These are phyloP conservation scores for Thozetella sp. DNA, from an alignment of 495 filamentous ascomycete genomes.

Conservation along the genomic window DNA sequence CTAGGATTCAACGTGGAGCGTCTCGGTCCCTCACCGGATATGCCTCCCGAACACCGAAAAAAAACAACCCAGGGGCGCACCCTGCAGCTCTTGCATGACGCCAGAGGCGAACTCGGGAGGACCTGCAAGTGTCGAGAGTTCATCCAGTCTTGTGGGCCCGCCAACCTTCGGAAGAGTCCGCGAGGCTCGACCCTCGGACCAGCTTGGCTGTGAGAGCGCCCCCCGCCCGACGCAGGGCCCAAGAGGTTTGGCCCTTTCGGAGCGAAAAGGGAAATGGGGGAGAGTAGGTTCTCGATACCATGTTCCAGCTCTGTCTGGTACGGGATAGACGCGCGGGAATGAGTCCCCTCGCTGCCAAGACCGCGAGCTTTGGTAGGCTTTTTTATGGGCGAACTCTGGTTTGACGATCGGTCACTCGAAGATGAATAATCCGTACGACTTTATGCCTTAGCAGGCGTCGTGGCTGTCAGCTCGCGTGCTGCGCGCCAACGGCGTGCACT, in stretches of 20 bases:
- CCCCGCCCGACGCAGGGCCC: not conserved
- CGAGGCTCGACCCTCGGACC: not conserved
- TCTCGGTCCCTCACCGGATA: not conserved
- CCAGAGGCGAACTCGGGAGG: not conserved
- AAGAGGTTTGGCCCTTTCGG: not conserved
- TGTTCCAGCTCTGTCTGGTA: too few species aligned
- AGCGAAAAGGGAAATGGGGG: too few species aligned
- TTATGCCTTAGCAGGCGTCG: too few species aligned
- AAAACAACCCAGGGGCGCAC: not conserved
- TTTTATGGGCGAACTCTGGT: too few species aligned
- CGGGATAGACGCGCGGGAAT: too few species aligned
- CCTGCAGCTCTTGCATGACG: not conserved
- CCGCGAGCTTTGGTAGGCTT: too few species aligned
- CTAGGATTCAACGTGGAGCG: not conserved
- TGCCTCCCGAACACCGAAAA: not conserved
- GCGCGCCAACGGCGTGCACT: too few species aligned
- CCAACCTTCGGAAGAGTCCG: not conserved
- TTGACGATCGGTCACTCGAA: too few species aligned
- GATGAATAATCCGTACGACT: too few species aligned
- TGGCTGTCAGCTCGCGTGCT: too few species aligned
- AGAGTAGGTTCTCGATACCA: too few species aligned
- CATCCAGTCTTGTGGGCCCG: not conserved
- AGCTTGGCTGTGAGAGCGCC: not conserved
- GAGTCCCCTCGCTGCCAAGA: too few species aligned
- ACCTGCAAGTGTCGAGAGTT: slow-evolving; percentile 1